phyloP scores from a whole-genome alignment of 306 rosid genomes.

The Aeschynomene evenia region DNA sequence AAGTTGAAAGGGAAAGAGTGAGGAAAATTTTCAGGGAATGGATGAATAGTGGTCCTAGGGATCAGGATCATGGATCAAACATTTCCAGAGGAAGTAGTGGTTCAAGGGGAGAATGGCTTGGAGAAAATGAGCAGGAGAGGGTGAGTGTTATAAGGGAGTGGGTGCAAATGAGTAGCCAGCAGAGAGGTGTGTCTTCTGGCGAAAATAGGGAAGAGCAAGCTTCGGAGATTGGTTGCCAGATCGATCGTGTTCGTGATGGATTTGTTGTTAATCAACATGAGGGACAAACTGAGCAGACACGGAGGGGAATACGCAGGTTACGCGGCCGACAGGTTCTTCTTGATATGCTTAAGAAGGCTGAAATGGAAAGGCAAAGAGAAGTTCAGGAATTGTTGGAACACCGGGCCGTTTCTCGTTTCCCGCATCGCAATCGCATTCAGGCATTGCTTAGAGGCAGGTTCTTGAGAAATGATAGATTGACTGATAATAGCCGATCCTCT shows the following conservation, averaged over 20 bases:
- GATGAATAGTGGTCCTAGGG: constrained; percentile 72
- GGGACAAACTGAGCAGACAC: constrained; percentile 54
- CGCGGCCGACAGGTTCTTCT: constrained; percentile 90
- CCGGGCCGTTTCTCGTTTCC: constrained; percentile 72
- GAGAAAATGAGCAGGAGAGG: constrained; percentile 90
- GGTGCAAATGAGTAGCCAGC: constrained; percentile 79
- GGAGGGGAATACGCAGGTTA: constrained; percentile 75
- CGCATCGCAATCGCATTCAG: constrained; percentile 99
- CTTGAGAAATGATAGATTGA: constrained; percentile 74
- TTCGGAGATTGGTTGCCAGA: constrained; percentile 55
- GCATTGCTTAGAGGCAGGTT: constrained; percentile 94
- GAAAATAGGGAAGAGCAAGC: constrained; percentile 66
- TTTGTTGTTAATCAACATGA: constrained; percentile 61
- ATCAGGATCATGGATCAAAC: constrained; percentile 42
- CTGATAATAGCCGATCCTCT: constrained; percentile 58
- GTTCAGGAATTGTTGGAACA: constrained; percentile 68
- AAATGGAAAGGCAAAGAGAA: constrained; percentile 75
- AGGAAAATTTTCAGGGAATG: constrained; percentile 88
- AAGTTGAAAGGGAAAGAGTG: constrained; percentile 88
- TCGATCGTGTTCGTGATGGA: constrained; percentile 62
- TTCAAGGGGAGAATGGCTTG: constrained; percentile 70
- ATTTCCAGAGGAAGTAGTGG: constrained; percentile 47
- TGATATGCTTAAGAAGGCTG: constrained; percentile 86
- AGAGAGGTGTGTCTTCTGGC: constrained; percentile 49
- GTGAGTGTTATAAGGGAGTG: constrained; percentile 81